Conservation (phyloP, 805 yeast genomes). For the Nadsonia fulvescens region DNA sequence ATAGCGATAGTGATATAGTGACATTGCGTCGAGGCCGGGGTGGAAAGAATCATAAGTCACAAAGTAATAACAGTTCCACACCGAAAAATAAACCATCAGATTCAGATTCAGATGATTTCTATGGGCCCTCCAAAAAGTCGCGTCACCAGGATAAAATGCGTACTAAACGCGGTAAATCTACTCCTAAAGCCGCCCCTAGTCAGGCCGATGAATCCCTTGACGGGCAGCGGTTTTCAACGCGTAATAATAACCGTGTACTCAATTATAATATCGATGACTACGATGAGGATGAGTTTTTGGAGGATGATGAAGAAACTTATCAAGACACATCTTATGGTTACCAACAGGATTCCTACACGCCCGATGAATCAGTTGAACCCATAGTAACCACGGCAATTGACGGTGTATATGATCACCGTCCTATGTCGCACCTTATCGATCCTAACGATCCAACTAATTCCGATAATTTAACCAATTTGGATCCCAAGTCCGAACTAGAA, state of each 20-base stretch:
- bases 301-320: constrained; percentile 14
- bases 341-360: constrained; percentile 5
- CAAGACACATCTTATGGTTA: constrained; percentile 9
- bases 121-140: no score
- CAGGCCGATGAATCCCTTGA: constrained; percentile 3
- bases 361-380: constrained; percentile 6
- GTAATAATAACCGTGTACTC: constrained; percentile 46
- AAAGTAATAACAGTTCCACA: no score
- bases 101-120: no score
- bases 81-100: no score
- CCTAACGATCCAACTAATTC: constrained; percentile 12
- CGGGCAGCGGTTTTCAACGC: constrained; percentile 46
- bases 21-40: constrained; percentile 12
- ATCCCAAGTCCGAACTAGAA: constrained; percentile 17
- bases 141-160: no score
- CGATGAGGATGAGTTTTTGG: constrained; percentile 32
- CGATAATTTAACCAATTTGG: no score
- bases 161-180: no score
- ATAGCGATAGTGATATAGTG: constrained; percentile 13
- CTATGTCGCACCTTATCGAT: constrained; percentile 21
- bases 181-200: constrained; percentile 12
- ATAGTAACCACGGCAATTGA: constrained; percentile 24
- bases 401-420: constrained; percentile 36
- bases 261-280: constrained; percentile 63
- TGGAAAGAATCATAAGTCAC: no score